Evolutionary conservation across 1,284 basidiomycete species (phyloP).

Genomic region (Malassezia furfur): DNA sequence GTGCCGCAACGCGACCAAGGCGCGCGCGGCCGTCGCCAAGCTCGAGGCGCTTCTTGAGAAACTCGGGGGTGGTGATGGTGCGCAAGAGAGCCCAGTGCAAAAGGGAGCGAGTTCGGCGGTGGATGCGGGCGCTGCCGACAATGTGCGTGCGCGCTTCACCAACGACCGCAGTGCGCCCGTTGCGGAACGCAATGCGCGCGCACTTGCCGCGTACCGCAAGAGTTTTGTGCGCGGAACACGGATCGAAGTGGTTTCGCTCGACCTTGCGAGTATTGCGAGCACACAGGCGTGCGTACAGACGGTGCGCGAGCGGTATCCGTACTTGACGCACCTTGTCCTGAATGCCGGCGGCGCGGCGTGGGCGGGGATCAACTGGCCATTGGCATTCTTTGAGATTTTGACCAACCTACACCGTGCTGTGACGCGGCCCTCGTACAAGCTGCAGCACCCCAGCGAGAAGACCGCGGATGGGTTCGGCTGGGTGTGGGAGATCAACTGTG

Average conservation of each 20-base stretch:
- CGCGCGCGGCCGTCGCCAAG: conserved; percentile 35
- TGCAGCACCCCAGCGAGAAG: conserved; percentile 41
- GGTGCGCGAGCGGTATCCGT: conserved; percentile 20
- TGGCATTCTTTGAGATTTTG: conserved; percentile 35
- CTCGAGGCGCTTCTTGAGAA: conserved; percentile 31
- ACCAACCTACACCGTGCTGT: conserved; percentile 42
- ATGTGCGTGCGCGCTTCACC: conserved; percentile 18
- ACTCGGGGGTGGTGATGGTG: conserved; percentile 11
- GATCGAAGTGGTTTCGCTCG: conserved; percentile 44
- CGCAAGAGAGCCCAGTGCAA: not conserved
- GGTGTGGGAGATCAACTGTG: conserved; percentile 48
- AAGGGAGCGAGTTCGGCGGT: conserved; percentile 17
- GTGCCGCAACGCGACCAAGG: conserved; percentile 46
- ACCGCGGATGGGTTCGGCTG: conserved; percentile 44
- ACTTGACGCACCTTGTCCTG: conserved; percentile 46
- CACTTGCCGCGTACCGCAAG: conserved; percentile 33
- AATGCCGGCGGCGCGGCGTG: conserved; percentile 46
- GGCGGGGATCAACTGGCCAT: conserved; percentile 41
- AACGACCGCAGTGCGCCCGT: conserved; percentile 10
- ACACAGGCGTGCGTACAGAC: conserved; percentile 34
- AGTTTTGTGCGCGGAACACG: conserved; percentile 36
- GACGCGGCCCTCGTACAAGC: conserved; percentile 44
- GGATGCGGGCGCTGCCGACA: conserved; percentile 24
- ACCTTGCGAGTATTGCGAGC: conserved; percentile 43
- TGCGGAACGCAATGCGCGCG: conserved; percentile 26